phyloP scores from a whole-genome alignment of 139 green algal species.

The Astrephomene gubernaculifera region DNA sequence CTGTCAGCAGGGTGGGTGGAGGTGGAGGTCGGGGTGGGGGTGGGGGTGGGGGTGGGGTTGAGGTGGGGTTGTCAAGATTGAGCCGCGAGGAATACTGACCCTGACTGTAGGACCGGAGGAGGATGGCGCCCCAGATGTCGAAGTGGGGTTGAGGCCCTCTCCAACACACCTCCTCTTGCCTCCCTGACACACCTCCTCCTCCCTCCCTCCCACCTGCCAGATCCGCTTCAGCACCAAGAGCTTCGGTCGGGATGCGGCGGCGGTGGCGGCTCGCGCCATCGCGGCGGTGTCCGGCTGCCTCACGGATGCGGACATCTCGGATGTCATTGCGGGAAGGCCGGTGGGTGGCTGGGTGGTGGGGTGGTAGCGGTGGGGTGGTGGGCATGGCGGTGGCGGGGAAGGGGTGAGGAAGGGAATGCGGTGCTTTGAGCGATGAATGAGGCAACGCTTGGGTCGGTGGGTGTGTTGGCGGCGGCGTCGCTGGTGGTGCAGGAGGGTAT shows the following conservation, averaged over 20 bases:
- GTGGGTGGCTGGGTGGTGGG: slow-evolving; percentile 43
- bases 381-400: no score
- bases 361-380: no score
- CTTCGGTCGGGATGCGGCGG: slow-evolving; percentile 86
- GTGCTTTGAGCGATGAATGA: no score
- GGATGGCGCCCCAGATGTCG: background rate
- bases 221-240: slow-evolving; percentile 93
- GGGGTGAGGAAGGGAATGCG: no score
- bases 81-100: background rate
- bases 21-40: background rate
- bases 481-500: background rate
- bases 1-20: slow-evolving; percentile 69
- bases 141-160: background rate
- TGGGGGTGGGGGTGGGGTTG: background rate
- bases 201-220: slow-evolving; percentile 49
- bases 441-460: no score
- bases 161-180: background rate
- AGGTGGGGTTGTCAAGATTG: background rate
- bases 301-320: slow-evolving; percentile 84
- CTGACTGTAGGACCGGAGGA: background rate
- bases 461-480: no score
- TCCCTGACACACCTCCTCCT: background rate
- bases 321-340: slow-evolving; percentile 91
- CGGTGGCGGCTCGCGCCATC: slow-evolving; percentile 83
- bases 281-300: slow-evolving; percentile 66